Conservation (phyloP, 768 basidiomycete species). For the Suillus occidentalis region DNA sequence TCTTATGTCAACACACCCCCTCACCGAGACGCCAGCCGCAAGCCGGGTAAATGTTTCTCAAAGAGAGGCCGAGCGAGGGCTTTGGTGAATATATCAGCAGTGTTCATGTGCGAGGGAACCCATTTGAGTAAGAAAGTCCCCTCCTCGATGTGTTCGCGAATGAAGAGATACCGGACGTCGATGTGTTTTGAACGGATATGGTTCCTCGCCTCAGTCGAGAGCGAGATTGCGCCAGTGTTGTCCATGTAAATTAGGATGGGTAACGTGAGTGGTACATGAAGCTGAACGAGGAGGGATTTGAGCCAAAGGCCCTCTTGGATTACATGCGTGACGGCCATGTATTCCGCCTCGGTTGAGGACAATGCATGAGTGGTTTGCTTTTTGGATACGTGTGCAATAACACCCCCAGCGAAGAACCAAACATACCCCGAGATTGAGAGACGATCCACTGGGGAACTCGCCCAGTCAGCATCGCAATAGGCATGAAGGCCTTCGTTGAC, state of each 20-base stretch:
- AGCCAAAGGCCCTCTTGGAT: neutral
- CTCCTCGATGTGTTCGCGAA: neutral
- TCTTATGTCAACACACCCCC: no score
- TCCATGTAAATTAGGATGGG: neutral
- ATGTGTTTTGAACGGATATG: neutral
- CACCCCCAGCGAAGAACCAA: neutral
- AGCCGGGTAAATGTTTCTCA: no score
- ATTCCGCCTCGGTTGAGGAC: slow-evolving; percentile 29
- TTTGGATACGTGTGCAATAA: neutral
- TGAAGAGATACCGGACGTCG: neutral
- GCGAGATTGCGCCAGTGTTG: neutral
- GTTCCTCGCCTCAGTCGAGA: neutral
- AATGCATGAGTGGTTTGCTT: slow-evolving; percentile 19
- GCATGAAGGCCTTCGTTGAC: neutral
- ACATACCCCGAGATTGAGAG: neutral
- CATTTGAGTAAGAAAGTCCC: neutral
- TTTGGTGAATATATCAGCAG: neutral
- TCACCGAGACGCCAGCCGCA: no score
- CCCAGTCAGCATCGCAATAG: neutral
- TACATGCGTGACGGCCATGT: slow-evolving; percentile 14
- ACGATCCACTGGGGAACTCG: neutral
- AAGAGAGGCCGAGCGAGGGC: neutral
- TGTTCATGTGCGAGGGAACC: neutral
- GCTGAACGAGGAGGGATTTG: neutral
- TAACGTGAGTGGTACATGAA: neutral